Conservation (phyloP, 2,329 filamentous ascomycete genomes). For the Aspergillus fijiensis region DNA sequence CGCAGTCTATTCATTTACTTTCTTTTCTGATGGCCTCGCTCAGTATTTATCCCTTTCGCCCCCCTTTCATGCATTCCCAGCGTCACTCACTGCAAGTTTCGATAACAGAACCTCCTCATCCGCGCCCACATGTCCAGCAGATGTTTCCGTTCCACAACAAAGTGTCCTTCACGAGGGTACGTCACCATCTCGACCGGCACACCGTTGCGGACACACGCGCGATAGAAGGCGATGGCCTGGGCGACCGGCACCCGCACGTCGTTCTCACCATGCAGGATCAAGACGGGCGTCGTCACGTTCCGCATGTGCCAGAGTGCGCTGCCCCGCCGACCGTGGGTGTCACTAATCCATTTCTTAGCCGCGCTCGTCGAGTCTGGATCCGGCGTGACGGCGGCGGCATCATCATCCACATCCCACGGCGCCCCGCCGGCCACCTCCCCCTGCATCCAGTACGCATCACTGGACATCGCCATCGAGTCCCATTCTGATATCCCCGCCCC, state of each 20-base stretch:
- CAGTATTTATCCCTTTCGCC: too few species aligned
- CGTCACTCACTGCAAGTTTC: background rate
- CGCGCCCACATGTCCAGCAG: background rate
- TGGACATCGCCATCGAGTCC: background rate
- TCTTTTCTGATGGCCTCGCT: too few species aligned
- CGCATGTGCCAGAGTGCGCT: background rate
- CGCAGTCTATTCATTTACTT: too few species aligned
- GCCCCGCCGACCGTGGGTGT: background rate
- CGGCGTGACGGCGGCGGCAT: background rate
- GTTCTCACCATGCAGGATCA: background rate
- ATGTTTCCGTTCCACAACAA: background rate
- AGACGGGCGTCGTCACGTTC: background rate
- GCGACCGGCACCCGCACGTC: background rate
- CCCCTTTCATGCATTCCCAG: too few species aligned
- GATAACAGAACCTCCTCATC: background rate
- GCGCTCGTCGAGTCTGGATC: background rate
- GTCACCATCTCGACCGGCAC: background rate
- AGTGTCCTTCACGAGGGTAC: background rate
- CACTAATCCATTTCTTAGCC: background rate
- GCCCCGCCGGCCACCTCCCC: background rate
- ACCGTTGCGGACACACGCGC: background rate
- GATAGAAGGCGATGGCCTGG: background rate
- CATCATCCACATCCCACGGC: background rate
- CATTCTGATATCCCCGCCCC: background rate
- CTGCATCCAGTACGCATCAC: conserved; percentile 1